Evolutionary conservation across 148 eudicot genomes (phyloP).

Genomic region (Selenicereus undatus): DNA sequence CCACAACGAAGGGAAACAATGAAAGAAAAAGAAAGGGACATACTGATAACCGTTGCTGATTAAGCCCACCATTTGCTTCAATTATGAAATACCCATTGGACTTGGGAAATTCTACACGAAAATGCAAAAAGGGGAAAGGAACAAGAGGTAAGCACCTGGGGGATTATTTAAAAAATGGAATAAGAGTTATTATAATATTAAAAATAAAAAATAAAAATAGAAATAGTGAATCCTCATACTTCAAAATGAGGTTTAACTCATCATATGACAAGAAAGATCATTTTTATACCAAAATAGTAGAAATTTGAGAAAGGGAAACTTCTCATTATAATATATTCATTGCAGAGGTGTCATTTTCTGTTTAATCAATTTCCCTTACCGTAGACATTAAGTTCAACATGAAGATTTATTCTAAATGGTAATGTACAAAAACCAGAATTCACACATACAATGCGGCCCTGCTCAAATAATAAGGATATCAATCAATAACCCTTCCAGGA

Average conservation of each 20-base stretch:
- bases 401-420: neutral
- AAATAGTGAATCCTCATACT: neutral
- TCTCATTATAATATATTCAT: neutral
- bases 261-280: neutral
- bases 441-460: neutral
- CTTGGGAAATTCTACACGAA: conserved; percentile 51
- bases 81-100: conserved; percentile 91
- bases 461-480: neutral
- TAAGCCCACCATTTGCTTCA: conserved; percentile 98
- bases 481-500: conserved; percentile 4
- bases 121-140: conserved; percentile 8
- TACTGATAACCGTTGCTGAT: conserved; percentile 95
- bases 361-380: neutral
- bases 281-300: neutral
- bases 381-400: neutral
- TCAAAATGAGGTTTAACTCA: neutral
- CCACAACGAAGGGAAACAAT: neutral
- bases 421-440: conserved; percentile 7
- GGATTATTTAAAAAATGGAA: neutral
- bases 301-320: neutral
- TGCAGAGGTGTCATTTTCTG: neutral
- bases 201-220: neutral
- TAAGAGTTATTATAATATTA: no score
- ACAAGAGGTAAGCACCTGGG: conserved; percentile 17
- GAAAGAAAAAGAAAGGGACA: conserved; percentile 24